Evolutionary conservation across 1,139 yeast species (phyloP).

Genomic region (Wickerhamomyces sp.): DNA sequence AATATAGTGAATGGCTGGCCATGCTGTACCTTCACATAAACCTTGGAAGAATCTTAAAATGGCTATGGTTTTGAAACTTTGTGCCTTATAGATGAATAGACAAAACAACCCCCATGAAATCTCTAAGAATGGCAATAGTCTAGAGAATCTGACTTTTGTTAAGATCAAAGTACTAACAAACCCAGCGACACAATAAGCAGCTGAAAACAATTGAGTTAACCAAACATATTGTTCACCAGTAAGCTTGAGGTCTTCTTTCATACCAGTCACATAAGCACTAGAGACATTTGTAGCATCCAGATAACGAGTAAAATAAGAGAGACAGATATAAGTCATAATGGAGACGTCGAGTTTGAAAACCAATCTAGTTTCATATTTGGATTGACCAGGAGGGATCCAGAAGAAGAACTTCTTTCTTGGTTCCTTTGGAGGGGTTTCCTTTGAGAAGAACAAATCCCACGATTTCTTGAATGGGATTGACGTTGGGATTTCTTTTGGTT

Average conservation of each 20-base stretch:
- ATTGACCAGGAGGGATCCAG: slow-evolving; percentile 42
- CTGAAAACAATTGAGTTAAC: slow-evolving; percentile 46
- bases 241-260: slow-evolving; percentile 43
- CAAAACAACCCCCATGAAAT: slow-evolving; percentile 47
- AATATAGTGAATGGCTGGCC: slow-evolving; percentile 50
- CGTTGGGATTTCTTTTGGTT: neutral
- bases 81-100: slow-evolving; percentile 34
- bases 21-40: slow-evolving; percentile 52
- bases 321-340: slow-evolving; percentile 32
- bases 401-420: slow-evolving; percentile 12
- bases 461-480: slow-evolving; percentile 5
- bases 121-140: slow-evolving; percentile 25
- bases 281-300: slow-evolving; percentile 54
- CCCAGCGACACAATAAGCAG: slow-evolving; percentile 49
- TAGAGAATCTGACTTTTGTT: slow-evolving; percentile 26
- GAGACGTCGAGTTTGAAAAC: slow-evolving; percentile 36
- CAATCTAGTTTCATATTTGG: slow-evolving; percentile 24
- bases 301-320: slow-evolving; percentile 36
- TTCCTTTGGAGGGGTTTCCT: slow-evolving; percentile 5
- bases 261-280: slow-evolving; percentile 50
- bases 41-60: slow-evolving; percentile 47
- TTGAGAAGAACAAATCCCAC: slow-evolving; percentile 6
- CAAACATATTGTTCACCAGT: slow-evolving; percentile 43
- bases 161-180: slow-evolving; percentile 41
- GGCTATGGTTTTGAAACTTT: slow-evolving; percentile 16